These are phyloP conservation scores for Austroboletus eburneus DNA, from an alignment of 768 basidiomycete genomes.

Conservation along the genomic window DNA sequence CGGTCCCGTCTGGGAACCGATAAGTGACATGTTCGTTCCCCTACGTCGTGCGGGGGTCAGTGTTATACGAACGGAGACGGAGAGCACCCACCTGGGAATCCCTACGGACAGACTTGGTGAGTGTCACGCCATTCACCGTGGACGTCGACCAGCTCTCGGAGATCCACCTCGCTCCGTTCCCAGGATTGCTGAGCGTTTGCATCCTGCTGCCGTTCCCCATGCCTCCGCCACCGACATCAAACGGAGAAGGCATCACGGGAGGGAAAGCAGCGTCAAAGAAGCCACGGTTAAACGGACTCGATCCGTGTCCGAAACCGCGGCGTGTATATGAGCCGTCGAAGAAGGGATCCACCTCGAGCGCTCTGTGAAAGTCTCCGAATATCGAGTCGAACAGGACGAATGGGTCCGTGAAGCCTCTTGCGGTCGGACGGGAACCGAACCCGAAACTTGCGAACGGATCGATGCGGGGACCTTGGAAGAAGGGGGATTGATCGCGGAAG, in stretches of 20 bases:
- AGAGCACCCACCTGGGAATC: slow-evolving; percentile 52
- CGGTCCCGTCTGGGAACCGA: slow-evolving; percentile 61
- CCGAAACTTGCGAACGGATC: slow-evolving; percentile 27
- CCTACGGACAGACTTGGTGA: slow-evolving; percentile 48
- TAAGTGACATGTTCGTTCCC: slow-evolving; percentile 73
- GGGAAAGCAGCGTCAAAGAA: slow-evolving; percentile 10
- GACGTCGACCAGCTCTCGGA: slow-evolving; percentile 55
- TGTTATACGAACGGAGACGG: background rate
- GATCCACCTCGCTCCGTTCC: slow-evolving; percentile 35
- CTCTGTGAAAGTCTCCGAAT: slow-evolving; percentile 49
- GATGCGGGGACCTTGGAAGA: slow-evolving; percentile 20
- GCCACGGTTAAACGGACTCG: slow-evolving; percentile 9
- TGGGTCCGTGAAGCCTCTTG: slow-evolving; percentile 60
- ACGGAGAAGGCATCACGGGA: slow-evolving; percentile 6
- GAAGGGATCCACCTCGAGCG: slow-evolving; percentile 35
- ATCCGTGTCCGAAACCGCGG: slow-evolving; percentile 14
- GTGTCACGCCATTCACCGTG: slow-evolving; percentile 65
- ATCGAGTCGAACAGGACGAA: slow-evolving; percentile 71
- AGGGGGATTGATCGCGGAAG: slow-evolving; percentile 20
- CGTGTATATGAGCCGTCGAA: slow-evolving; percentile 21
- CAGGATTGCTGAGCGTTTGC: slow-evolving; percentile 10
- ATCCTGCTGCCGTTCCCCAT: slow-evolving; percentile 8
- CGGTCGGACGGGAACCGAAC: slow-evolving; percentile 14
- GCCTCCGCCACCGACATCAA: slow-evolving; percentile 13
- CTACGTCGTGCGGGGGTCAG: slow-evolving; percentile 32